Evolutionary conservation across 202 grass and related monocot species (phyloP), one percentile per base, ranked within the genome.

Genomic region (Zizania palustris): DNA sequence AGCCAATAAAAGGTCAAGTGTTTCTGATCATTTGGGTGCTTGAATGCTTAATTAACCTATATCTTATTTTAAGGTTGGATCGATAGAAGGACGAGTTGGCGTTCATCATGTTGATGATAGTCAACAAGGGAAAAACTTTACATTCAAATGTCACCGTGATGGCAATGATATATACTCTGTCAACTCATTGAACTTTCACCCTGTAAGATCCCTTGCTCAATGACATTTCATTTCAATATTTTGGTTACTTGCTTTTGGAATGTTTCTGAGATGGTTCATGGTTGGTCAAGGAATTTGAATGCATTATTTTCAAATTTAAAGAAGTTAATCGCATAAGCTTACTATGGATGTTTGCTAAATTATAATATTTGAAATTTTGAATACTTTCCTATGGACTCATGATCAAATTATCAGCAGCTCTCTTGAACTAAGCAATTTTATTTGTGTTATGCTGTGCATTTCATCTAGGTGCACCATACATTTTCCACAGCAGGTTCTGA

Each of bases 61-160:
- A 46, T 43, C 56, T 78, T 83, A 11, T 81, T 77, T 83, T 79
- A 83, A 98, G 96, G 85, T 95, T 74, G 96, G 91, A 42, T 98
- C 96, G 33, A 94, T 98, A 79, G 91, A 98, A 85, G 91, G 96
- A 75, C 83, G 91, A 53, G 96, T 98, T 7, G 96, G 91, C 65
- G 91, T 98, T 72, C 96, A 98, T 83, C 96, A 95, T 80, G 57
- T 98, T 55, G 96, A 98, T 50, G 91, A 98, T 48, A 74, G 89
- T 75, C 87, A 98, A 71, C 95, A 98, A 84, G 80, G 63, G 53
- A 98, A 90, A 82, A 98, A 92, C 76, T 98, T 92, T 60, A 95
- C 96, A 58, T 98, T 98, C 80, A 98, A 98, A 92, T 98, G 96
- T 71, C 96, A 98, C 72, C 85, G 89, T 12, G 89, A 92, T 61